Base-by-base conservation (phyloP, 2,329 filamentous ascomycete species). In the Fusarium sp. region DNA sequence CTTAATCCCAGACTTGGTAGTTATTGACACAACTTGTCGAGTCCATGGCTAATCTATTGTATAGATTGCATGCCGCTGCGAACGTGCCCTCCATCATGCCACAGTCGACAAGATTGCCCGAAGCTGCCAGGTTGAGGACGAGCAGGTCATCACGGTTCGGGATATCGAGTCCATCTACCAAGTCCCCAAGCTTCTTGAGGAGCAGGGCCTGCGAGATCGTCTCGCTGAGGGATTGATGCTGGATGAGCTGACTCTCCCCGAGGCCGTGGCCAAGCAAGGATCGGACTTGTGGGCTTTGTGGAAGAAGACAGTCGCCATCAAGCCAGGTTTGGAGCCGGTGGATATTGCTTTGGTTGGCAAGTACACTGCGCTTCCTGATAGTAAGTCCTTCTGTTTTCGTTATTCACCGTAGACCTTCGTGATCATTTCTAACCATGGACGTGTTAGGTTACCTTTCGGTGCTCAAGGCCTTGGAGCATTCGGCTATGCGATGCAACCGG, bases 341-440 rank as follows among this genome's bases (percentile, higher is more conserved):
- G 88, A 89, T 37, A 97, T 99, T 81, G 95, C 91, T 10, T 87
- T 99, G 13, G 95, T 98, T n/a, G 97, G 97, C 76, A 98, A 98
- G 85, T 99, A 99, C 83, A 92, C 91, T 37, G 60, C 60, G 6
- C 6, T 63, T 2, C 60, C 60, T 16, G 60, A 63, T n/a, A 63
- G 60, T 63, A 30, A 41, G 60, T 20, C 2, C 16, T 34, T 20
- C 10, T 30, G 16, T 39, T 37, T 16, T 37, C 14, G 14, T 4
- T 37, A 37, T 37, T 37, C 6, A 37, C 3, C 2, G 35, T 4
- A 37, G 14, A 37, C 0, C 14, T 37, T 8, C 14, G 6, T 14
- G 18, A 23, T 1, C 52, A n/a, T 90, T 91, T 62, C 90, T 52
- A 39, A 96, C 7, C 91, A 95, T 62, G 95, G 98, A 82, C 2